These are phyloP conservation scores for Tricladium varicosporioides DNA, from an alignment of 2,329 filamentous ascomycete genomes.

Conservation along the genomic window DNA sequence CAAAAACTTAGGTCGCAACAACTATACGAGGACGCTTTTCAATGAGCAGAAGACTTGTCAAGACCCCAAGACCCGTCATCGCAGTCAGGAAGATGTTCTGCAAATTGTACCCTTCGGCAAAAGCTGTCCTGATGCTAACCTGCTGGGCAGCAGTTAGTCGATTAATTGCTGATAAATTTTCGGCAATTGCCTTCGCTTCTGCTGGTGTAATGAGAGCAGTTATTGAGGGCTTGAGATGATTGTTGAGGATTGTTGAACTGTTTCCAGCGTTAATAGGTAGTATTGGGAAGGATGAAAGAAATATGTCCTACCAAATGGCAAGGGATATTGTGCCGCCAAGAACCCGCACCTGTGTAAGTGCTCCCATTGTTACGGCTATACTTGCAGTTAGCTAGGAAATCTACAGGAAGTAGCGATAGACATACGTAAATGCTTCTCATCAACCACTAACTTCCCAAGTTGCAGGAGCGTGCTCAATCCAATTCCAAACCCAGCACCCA, in stretches of 20 bases:
- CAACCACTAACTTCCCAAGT: conserved; percentile 44
- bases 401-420: not conserved
- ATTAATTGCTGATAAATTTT: conserved; percentile 1
- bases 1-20: not conserved
- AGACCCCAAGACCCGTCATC: not conserved
- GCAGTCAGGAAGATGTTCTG: conserved; percentile 5
- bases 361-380: conserved; percentile 1
- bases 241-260: conserved; percentile 5
- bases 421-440: not conserved
- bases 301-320: not conserved
- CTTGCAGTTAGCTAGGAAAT: not conserved
- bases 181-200: not conserved
- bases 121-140: not conserved
- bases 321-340: conserved; percentile 5
- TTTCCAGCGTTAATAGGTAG: not conserved
- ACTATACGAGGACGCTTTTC: not conserved
- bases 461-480: conserved; percentile 48
- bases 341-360: conserved; percentile 2
- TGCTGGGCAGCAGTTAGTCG: not conserved
- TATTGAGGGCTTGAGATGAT: not conserved
- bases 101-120: conserved; percentile 4
- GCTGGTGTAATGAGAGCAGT: not conserved
- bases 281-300: not conserved
- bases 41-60: not conserved
- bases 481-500: conserved; percentile 57